Evolutionary conservation across 768 basidiomycete genomes (phyloP), one percentile per base, ranked within the genome.

Genomic region (Boletus subcaerulescens): DNA sequence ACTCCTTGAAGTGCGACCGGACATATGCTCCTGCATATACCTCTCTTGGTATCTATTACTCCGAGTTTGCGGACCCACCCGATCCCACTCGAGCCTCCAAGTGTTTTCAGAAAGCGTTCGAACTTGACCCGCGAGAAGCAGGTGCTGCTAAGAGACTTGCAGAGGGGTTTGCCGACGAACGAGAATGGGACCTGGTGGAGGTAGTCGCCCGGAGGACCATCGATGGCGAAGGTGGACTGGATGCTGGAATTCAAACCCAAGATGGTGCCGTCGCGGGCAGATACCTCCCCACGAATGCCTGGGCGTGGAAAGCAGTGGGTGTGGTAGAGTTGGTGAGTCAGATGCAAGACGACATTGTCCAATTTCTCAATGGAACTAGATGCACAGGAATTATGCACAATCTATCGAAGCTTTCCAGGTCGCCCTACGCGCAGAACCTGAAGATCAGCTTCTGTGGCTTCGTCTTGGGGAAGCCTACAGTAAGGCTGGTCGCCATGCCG

Each of bases 261-360:
- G 78, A 79, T 45, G 67, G 67, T 12, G 67, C 66, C 4, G 69
- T 71, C n/a, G 66, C 73, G 5, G 66, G 70, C 3, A 75, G 81
- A 60, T 86, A 86, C 66, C 75, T 84, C 41, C 87, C 91, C 0
- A 84, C 83, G 36, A 94, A 96, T 62, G 81, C 87, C 9, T 99
- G 97, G 97, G 97, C 97, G 4, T 99, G 96, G 95, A 98, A 97
- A 71, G 95, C 94, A 20, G 73, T 93, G 35, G 97, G 93, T 1
- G 83, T 92, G 1, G 94, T 94, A 2, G 93, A 95, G 68, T 74
- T 95, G 73, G 96, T 94, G 64, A 70, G 87, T 74, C 42, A 20
- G 20, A 15, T 45, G 33, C 45, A 50, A 61, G 58, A 29, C 18
- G 15, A 8, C 17, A 26, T 40, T 13, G 20, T 51, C 42, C n/a